Evolutionary conservation across 2,329 filamentous ascomycete species (phyloP), one percentile per base, ranked within the genome.

Genomic region (Colletotrichum shisoi): DNA sequence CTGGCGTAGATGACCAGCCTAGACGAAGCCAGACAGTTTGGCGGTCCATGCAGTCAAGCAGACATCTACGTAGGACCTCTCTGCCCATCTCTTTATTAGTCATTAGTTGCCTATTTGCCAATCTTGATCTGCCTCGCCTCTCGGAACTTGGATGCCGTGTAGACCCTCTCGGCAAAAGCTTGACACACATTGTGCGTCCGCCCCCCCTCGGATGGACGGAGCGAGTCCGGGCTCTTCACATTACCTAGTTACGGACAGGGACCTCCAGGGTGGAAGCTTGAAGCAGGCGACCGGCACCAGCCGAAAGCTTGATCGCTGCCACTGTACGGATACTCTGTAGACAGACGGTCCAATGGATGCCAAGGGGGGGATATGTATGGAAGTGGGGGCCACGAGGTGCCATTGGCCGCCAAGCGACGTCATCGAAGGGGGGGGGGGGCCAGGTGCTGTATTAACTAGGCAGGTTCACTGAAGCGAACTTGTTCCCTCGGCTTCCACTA

Each of bases 231-330:
- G 5, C 17, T 12, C 11, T 37, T 34, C 13, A n/a, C 58, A 64
- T 64, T 67, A 44, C 45, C 11, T 34, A 9, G 24, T n/a, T 4
- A 2, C 17, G 15, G 6, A 24, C n/a, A 15, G 12, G n/a, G 24
- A 24, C 27, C 6, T 31, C 27, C 31, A 31, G 31, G 31, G 8
- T 8, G 31, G 54, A 51, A 63, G 61, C 64, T 64, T 64, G 42
- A 40, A 39, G 40, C 61, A 61, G 64, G 27, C 44, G 58, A 19
- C 12, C 61, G 64, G 64, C 64, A 67, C 40, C 49, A 45, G 57
- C 40, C 64, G 61, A 67, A 51, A 64, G 60, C 64, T 64, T 64
- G 40, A 59, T 68, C n/a, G 54, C 27, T 54, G 34, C 21, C 51
- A 54, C n/a, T 4, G 31, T 15, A 3, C n/a, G n/a, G n/a, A n/a